A percentile compares a stretch with the other conserved stretches of the same genome.
Evolutionary conservation across 2,329 filamentous ascomycete genomes (phyloP).

Genomic region (Aureobasidium sp.): DNA sequence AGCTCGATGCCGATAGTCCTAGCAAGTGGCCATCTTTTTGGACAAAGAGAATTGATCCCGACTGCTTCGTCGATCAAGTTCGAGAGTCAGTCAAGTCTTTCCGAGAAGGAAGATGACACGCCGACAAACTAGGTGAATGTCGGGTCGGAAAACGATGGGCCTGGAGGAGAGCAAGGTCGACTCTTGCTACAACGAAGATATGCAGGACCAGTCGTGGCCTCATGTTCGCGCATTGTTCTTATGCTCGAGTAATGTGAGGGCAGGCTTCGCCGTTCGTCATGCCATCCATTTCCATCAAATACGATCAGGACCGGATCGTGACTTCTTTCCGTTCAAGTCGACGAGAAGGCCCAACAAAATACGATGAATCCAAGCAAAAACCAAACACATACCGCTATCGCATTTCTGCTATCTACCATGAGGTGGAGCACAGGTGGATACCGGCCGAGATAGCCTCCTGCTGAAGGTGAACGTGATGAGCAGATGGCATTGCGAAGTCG

Average conservation of each 20-base stretch:
- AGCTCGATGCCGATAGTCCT: not conserved
- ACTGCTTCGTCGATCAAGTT: not conserved
- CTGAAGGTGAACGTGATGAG: slow-evolving; percentile 11
- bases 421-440: slow-evolving; percentile 10
- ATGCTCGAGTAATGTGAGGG: not conserved
- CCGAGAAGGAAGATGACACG: not conserved
- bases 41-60: not conserved
- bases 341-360: not conserved
- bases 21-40: not conserved
- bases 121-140: not conserved
- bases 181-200: not conserved
- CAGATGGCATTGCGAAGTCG: slow-evolving; percentile 4
- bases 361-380: not conserved
- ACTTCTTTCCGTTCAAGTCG: not conserved
- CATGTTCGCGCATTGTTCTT: not conserved
- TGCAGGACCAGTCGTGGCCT: not conserved
- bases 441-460: not conserved
- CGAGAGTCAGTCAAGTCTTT: not conserved
- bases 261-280: not conserved
- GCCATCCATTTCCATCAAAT: not conserved
- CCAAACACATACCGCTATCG: not conserved
- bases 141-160: not conserved
- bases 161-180: not conserved
- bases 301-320: not conserved
- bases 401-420: not conserved